These are phyloP conservation scores for Saprolegnia parasitica DNA, from an alignment of 352 stramenopile species.

Conservation along the genomic window DNA sequence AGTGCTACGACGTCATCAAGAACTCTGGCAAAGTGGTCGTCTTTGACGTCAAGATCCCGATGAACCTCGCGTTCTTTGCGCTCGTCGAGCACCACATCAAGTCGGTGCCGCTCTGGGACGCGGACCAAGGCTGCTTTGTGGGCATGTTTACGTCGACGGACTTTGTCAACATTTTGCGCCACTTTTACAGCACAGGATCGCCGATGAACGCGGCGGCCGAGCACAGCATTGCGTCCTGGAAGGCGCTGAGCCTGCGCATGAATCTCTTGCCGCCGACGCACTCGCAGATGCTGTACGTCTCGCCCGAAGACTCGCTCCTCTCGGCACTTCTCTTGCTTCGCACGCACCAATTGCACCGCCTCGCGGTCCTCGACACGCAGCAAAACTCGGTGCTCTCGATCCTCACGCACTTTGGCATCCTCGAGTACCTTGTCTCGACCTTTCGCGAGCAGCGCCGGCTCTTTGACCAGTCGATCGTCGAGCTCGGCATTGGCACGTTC, in stretches of 20 bases:
- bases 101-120: constrained; percentile 96
- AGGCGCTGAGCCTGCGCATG: constrained; percentile 15
- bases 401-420: constrained; percentile 91
- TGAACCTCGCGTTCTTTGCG: constrained; percentile 98
- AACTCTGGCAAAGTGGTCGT: constrained; percentile 96
- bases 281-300: constrained; percentile 67
- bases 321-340: constrained; percentile 87
- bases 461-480: constrained; percentile 95
- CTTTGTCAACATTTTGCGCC: constrained; percentile 96
- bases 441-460: constrained; percentile 95
- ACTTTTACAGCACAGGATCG: constrained; percentile 90
- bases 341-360: constrained; percentile 85
- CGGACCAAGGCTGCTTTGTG: constrained; percentile 91
- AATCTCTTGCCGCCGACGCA: constrained; percentile 20
- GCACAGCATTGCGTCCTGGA: constrained; percentile 81
- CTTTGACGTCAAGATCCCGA: constrained; percentile 98
- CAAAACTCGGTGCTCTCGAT: constrained; percentile 92
- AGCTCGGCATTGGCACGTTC: constrained; percentile 94
- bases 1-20: constrained; percentile 96
- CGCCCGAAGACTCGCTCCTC: constrained; percentile 85
- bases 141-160: constrained; percentile 97
- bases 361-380: constrained; percentile 91
- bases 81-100: constrained; percentile 99
- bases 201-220: constrained; percentile 85
- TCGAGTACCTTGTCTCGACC: constrained; percentile 95